Evolutionary conservation across 2,329 filamentous ascomycete species (phyloP), one percentile per base, ranked within the genome.

Genomic region (Coleophoma eucalyptorum): DNA sequence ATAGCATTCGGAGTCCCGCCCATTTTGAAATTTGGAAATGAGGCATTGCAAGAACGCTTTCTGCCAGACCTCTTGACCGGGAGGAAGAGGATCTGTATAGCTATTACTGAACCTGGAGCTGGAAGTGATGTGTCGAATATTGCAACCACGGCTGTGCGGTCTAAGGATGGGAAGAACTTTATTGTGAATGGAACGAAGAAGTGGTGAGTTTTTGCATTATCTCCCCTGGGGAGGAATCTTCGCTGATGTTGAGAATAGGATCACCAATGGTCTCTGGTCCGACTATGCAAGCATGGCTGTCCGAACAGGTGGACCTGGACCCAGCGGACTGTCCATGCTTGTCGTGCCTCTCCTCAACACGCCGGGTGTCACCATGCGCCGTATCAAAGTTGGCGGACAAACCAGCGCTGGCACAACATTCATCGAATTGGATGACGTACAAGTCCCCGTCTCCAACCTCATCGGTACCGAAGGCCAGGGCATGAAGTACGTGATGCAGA

Each of bases 111-210:
- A 64, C 88, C 88, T 0, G 82, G 81, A 48, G 86, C 86, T 0
- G 87, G 88, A 0, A 84, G 79, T 48, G 87, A 91, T 63, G 88
- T 91, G 1, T 84, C 86, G 6, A 86, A 85, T 60, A 87, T 90
- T 56, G 76, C 77, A 4, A 90, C 87, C 0, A 87, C 81, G 0
- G 87, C 87, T 2, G 72, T 67, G 4, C 84, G 83, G 65, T 79
- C 74, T 6, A 62, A 72, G 0, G 82, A 86, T 61, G 86, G 86
- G 11, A 83, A 82, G 63, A 71, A 81, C 60, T 91, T 86, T 62
- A 76, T 90, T 43, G 70, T 90, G 44, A 90, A 88, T 51, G 87
- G 87, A n/a, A 76, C 78, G 0, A 90, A 90, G 77, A 90, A 91
- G 70, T 91, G 87, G 87, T 58, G 44, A 38, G 43, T 48, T 20